Base-by-base conservation (phyloP, 2,329 filamentous ascomycete species). In the Aspergillus carbonarius region DNA sequence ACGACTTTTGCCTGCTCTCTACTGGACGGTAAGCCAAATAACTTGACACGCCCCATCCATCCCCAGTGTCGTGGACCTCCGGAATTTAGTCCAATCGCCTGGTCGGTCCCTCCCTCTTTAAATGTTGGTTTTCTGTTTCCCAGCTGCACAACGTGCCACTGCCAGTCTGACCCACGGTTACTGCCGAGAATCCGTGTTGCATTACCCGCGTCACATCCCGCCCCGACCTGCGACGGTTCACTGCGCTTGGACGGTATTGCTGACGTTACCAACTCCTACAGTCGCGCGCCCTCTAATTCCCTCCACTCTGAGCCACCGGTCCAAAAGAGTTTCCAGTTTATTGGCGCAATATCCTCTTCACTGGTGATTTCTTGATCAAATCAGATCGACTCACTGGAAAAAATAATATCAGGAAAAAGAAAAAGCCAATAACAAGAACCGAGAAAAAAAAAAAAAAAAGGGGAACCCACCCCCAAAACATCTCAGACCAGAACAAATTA, bases 141-240 rank as follows among this genome's bases (percentile, higher is more conserved):
- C 54, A 56, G 64, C 62, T 70, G 67, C 68, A 60, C 69, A 68
- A 72, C 69, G 61, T 71, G 68, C 68, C 62, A 63, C 66, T 60
- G 50, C 58, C 59, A 62, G 37, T 58, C 57, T 62, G 70, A 72
- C 70, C 68, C 71, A 71, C 70, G 61, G 60, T 68, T 66, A 63
- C 61, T 65, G 8, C 30, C 30, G 30, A 32, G 8, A 32, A 12
- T 66, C 66, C 66, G 69, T 71, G 65, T 70, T 57, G 64, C 67
- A 68, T 66, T 61, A 65, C 57, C 63, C 62, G 65, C 66, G 60
- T 65, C 60, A 63, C 60, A 51, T 57, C 54, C 57, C 60, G 59
- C 57, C 61, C 54, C 55, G 48, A 58, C 59, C 48, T 62, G 23
- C 42, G 49, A 52, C 49, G 54, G 61, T 40, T n/a, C 44, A 30